These are phyloP conservation scores for Kappamyces sp. DNA, from an alignment of 192 early-diverging fungal genomes.

Conservation along the genomic window DNA sequence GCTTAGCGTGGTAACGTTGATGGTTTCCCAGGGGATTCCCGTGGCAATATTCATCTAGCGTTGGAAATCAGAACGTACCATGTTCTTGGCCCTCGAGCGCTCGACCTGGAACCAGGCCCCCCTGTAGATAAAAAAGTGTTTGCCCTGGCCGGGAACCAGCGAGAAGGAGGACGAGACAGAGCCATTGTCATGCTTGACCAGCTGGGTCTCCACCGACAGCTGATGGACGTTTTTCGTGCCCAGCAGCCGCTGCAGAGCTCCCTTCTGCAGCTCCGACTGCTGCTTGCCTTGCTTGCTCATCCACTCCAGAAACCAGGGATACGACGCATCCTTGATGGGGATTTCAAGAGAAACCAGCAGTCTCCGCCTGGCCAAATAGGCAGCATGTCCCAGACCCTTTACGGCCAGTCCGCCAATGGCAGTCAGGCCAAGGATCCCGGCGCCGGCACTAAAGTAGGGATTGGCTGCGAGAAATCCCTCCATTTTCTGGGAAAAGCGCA, in stretches of 20 bases:
- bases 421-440: conserved; percentile 72
- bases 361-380: conserved; percentile 58
- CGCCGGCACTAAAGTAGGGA: conserved; percentile 80
- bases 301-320: conserved; percentile 93
- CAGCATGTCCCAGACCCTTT: conserved; percentile 52
- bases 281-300: conserved; percentile 49
- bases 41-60: conserved; percentile 86
- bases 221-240: conserved; percentile 35
- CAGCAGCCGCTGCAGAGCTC: conserved; percentile 34
- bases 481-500: conserved; percentile 4
- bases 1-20: conserved; percentile 84
- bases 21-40: conserved; percentile 91
- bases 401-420: conserved; percentile 66
- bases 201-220: conserved; percentile 81
- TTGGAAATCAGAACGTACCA: conserved; percentile 49
- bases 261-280: not conserved
- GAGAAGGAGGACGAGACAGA: conserved; percentile 73
- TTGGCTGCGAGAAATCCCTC: conserved; percentile 47
- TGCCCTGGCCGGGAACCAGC: conserved; percentile 89
- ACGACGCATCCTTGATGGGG: conserved; percentile 86
- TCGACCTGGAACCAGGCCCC: conserved; percentile 72
- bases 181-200: conserved; percentile 86
- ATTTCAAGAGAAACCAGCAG: conserved; percentile 90
- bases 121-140: conserved; percentile 74
- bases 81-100: conserved; percentile 7